Base-by-base conservation (phyloP, 2,329 filamentous ascomycete species). In the Pseudogymnoascus sp. region DNA sequence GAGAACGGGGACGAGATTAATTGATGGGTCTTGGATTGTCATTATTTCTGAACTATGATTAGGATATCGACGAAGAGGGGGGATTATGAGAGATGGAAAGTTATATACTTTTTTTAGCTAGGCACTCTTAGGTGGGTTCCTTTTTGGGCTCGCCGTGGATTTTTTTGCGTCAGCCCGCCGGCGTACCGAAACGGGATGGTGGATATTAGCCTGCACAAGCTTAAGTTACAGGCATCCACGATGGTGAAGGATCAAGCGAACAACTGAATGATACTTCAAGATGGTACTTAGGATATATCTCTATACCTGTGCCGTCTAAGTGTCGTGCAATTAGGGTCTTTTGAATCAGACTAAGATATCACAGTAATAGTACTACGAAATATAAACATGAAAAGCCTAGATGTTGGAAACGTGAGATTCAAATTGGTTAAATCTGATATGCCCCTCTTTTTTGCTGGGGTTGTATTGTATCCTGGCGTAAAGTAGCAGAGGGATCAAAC, bases 1-100 rank as follows among this genome's bases (percentile, higher is more conserved):
- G 37, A 63, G 50, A 17, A 46, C 65, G 1, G 63, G 61, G 23
- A 42, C 31, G 9, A 64, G 17, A 4, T 59, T 62, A 4, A 66
- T 63, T 61, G 44, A 19, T 56, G 46, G 29, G 26, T 33, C 29
- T 7, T 31, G 29, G 17, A n/a, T 33, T 19, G 46, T 9, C 46
- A 56, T 56, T 19, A 33, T 56, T 33, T 33, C 29, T 19, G n/a
- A 31, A 19, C 6, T 33, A n/a, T 31, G 3, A 56, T 33, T 17
- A 33, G 2, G 2, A 56, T 56, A 56, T 33, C 17, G 10, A 33
- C 17, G 13, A 7, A 56, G 21, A 33, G 5, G 26, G 46, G n/a
- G 26, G 23, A 19, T 19, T 33, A 13, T 31, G 29, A 31, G 29
- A 13, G 11, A 19, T 15, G n/a, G 10, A 26, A 13, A n/a, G 10